Evolutionary conservation across 345 rosid genomes (phyloP), one percentile per base, ranked within the genome.

Genomic region (Xanthoceras sorbifolium): DNA sequence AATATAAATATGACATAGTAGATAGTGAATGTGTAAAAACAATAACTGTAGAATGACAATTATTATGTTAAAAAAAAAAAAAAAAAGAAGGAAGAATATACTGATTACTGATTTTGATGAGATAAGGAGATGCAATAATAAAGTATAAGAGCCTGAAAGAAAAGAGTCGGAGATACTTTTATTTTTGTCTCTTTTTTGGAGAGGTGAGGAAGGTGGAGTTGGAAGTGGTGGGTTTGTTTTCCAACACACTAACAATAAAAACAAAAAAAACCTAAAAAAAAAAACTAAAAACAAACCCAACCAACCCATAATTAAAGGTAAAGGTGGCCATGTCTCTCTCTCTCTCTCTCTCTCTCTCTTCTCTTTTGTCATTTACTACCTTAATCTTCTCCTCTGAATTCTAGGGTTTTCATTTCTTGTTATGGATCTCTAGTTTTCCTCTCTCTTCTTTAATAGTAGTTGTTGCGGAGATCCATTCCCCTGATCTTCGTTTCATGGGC

Each of bases 391-490:
- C 48, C 81, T 59, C 86, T 79, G 74, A 78, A 79, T 76, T 76
- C 75, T 76, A 80, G 87, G 85, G 87, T 78, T 87, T 81, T 74
- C 34, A 52, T 69, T 76, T 74, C 64, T 74, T 36, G 76, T 59
- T 69, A 83, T 81, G 89, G 76, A 72, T 74, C 82, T 77, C 62
- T 79, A 60, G 81, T 57, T 31, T 74, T 67, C 72, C 68, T 36
- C 10, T 36, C n/a, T 0, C 25, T 28, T 15, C 12, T 8, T n/a
- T 8, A 20, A 20, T 54, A 54, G 20, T n/a, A 54, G 12, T 4
- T 46, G 15, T 9, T 36, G 46, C 34, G 12, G 32, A 31, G 28
- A 46, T 22, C 23, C 26, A 62, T 25, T 52, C 23, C 54, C 64
- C 59, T 42, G 9, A 9, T 57, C 76, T 65, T 64, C 36, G 25